phyloP scores from a whole-genome alignment of 1,139 yeast species.

The Candida tropicalis region DNA sequence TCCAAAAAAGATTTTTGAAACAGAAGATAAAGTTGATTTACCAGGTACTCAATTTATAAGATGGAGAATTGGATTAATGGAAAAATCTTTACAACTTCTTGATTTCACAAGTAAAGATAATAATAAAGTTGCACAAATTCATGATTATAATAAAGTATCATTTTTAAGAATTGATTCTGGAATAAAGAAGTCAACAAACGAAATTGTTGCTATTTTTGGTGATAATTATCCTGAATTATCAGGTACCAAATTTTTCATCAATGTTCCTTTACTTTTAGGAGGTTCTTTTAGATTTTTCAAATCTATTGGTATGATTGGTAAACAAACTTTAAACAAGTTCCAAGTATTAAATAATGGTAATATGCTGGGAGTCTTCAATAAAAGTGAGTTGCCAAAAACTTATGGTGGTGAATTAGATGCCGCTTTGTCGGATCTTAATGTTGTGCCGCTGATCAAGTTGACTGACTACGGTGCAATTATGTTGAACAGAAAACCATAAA shows the following conservation, averaged over 20 bases:
- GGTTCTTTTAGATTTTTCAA: constrained; percentile 76
- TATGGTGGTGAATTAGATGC: constrained; percentile 51
- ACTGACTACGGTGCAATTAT: constrained; percentile 32
- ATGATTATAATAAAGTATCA: constrained; percentile 82
- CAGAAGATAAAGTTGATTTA: constrained; percentile 28
- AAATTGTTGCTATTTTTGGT: constrained; percentile 69
- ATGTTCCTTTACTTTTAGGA: constrained; percentile 74
- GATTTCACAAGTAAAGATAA: constrained; percentile 55
- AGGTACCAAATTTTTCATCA: constrained; percentile 73
- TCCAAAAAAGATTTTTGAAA: constrained; percentile 66
- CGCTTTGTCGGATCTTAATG: constrained; percentile 30
- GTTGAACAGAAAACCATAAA: constrained; percentile 26
- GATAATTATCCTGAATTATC: constrained; percentile 82
- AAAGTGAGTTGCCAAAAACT: constrained; percentile 50
- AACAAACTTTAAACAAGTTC: constrained; percentile 73
- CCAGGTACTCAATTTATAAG: constrained; percentile 65
- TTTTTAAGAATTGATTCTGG: constrained; percentile 70
- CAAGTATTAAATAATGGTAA: constrained; percentile 67
- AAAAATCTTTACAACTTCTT: constrained; percentile 64
- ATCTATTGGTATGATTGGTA: constrained; percentile 56
- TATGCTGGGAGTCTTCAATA: constrained; percentile 52
- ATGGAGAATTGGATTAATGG: constrained; percentile 92
- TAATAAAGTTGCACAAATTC: constrained; percentile 75
- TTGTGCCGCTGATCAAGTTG: constrained; percentile 21
- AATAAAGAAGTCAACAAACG: constrained; percentile 71